Conservation (phyloP, 2,329 filamentous ascomycete genomes). For the Aspergillus arachidicola region DNA sequence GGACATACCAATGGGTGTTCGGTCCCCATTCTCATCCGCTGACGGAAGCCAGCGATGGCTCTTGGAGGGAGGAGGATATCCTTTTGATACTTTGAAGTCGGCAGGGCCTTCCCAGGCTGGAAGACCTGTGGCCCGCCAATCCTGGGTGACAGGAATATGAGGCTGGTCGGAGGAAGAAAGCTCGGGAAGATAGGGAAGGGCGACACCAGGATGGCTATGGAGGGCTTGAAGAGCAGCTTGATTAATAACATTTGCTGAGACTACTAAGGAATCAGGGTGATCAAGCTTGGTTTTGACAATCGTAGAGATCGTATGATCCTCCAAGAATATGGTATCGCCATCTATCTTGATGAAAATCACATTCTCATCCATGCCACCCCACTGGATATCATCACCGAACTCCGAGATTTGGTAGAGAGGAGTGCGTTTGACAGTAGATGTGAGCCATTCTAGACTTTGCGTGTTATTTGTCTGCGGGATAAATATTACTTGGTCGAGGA, state of each 20-base stretch:
- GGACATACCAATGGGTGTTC: conserved; percentile 52
- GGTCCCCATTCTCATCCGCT: conserved; percentile 37
- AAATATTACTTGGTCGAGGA: conserved; percentile 48
- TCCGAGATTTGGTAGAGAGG: conserved; percentile 31
- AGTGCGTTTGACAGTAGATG: conserved; percentile 31
- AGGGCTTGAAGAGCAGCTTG: conserved; percentile 57
- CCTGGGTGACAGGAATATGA: conserved; percentile 20
- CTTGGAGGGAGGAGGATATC: conserved; percentile 31
- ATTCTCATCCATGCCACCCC: conserved; percentile 22
- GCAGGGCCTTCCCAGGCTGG: conserved; percentile 37
- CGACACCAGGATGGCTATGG: conserved; percentile 56
- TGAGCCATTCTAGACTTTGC: conserved; percentile 41
- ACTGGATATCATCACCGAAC: conserved; percentile 12
- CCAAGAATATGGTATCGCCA: conserved; percentile 47
- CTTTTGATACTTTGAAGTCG: conserved; percentile 31
- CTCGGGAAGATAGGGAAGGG: conserved; percentile 59
- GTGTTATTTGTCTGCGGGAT: conserved; percentile 42
- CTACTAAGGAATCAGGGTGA: conserved; percentile 54
- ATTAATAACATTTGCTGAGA: conserved; percentile 61
- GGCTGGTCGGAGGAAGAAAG: conserved; percentile 23
- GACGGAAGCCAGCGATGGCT: conserved; percentile 57
- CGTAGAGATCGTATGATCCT: conserved; percentile 53
- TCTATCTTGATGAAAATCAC: conserved; percentile 48
- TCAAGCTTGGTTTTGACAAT: conserved; percentile 56
- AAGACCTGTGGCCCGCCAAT: conserved; percentile 38